Evolutionary conservation across 2,329 filamentous ascomycete genomes (phyloP).

Genomic region (Neonectria faginata): DNA sequence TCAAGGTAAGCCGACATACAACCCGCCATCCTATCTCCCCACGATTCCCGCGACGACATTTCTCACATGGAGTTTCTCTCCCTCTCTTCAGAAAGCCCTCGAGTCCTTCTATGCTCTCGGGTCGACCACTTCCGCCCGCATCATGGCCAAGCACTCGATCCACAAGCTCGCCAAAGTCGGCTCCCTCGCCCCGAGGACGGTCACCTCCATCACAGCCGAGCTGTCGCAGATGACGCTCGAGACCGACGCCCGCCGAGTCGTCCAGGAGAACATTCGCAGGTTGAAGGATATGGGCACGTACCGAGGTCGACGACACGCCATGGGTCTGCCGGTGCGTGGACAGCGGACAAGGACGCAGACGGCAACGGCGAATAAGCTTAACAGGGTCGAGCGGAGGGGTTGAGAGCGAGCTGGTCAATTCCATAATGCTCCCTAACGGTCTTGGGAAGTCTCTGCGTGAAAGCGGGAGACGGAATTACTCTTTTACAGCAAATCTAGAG

Average conservation of each 20-base stretch:
- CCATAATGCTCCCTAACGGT: neutral
- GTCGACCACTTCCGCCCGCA: conserved; percentile 72
- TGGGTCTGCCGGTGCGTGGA: conserved; percentile 90
- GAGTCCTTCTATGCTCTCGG: conserved; percentile 90
- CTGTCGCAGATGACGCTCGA: conserved; percentile 94
- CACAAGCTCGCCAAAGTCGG: conserved; percentile 85
- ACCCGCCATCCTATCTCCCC: conserved; percentile 6
- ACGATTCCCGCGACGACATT: conserved; percentile 8
- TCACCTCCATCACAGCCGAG: conserved; percentile 85
- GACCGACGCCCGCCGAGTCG: conserved; percentile 81
- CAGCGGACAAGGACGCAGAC: conserved; percentile 86
- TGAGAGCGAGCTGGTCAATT: conserved; percentile 31
- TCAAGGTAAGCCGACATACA: conserved; percentile 71
- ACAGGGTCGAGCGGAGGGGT: conserved; percentile 61
- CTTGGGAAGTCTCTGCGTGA: conserved; percentile 1
- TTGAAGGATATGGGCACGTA: conserved; percentile 93
- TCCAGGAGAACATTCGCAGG: conserved; percentile 87
- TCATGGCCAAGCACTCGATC: conserved; percentile 91
- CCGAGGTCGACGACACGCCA: conserved; percentile 89
- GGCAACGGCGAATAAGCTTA: conserved; percentile 70
- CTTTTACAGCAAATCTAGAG: conserved; percentile 6
- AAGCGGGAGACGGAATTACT: neutral
- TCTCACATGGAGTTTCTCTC: conserved; percentile 28
- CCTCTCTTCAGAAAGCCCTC: conserved; percentile 71
- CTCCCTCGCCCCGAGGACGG: conserved; percentile 77